A percentile compares a stretch with the other conserved stretches of the same genome.
These are phyloP conservation scores for Solidago caesia DNA, from an alignment of 129 eudicot genomes.

Conservation along the genomic window DNA sequence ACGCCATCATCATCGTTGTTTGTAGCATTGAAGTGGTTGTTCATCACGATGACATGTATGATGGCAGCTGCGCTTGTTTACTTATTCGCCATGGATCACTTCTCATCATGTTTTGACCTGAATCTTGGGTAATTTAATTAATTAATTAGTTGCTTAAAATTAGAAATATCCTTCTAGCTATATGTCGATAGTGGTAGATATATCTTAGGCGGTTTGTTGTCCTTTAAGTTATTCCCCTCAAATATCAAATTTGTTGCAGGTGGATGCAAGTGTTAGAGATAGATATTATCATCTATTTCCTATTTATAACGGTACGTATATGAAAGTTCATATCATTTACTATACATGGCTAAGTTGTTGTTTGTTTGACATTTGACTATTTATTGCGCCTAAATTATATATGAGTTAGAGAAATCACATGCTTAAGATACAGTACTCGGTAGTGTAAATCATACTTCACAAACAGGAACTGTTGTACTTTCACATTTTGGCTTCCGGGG, in stretches of 20 bases:
- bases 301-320: neutral
- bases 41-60: constrained; percentile 2
- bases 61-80: constrained; percentile 15
- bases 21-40: constrained; percentile 2
- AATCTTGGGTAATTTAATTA: neutral
- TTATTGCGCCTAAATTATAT: neutral
- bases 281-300: neutral
- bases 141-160: neutral
- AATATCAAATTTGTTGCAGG: constrained; percentile 2
- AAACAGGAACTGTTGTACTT: too few relatives aligned
- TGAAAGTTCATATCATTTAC: neutral
- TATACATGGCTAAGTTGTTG: neutral
- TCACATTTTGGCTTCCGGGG: too few relatives aligned
- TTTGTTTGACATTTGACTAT: too few relatives aligned
- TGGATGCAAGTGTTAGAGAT: neutral
- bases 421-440: too few relatives aligned
- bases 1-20: neutral
- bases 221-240: too few relatives aligned
- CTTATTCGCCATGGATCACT: neutral
- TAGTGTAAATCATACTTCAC: too few relatives aligned
- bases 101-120: neutral
- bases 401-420: too few relatives aligned
- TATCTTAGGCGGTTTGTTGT: neutral
- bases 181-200: neutral
- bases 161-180: neutral